Conservation (phyloP, 495 filamentous ascomycete genomes). For the Cercophora scortea region DNA sequence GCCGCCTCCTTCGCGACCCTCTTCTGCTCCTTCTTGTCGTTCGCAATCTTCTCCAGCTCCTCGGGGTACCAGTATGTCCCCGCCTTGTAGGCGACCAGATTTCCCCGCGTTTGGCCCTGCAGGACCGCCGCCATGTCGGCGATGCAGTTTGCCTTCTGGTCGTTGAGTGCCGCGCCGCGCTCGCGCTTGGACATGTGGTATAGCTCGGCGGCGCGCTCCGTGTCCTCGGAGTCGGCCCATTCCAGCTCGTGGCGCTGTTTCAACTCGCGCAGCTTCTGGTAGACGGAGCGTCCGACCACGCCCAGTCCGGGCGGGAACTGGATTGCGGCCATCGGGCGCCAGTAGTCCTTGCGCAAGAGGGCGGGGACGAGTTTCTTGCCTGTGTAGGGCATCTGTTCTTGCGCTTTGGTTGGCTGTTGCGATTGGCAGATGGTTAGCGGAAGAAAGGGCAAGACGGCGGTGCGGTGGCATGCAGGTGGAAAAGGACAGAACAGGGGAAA, state of each 20-base stretch:
- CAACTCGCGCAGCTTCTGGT: constrained; percentile 76
- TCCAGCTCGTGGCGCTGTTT: constrained; percentile 57
- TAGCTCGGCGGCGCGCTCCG: constrained; percentile 32
- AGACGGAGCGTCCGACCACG: constrained; percentile 63
- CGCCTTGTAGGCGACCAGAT: constrained; percentile 20
- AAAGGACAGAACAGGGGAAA: too few species aligned
- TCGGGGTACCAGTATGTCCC: constrained; percentile 3
- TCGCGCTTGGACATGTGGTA: constrained; percentile 39
- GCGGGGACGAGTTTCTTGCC: constrained; percentile 84
- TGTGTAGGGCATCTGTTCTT: constrained; percentile 75
- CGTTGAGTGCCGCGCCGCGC: constrained; percentile 59
- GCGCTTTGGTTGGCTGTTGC: constrained; percentile 52
- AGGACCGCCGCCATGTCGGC: constrained; percentile 83
- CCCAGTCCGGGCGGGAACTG: constrained; percentile 48
- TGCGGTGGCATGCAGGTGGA: too few species aligned
- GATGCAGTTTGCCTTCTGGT: constrained; percentile 82
- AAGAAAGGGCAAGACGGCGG: background rate
- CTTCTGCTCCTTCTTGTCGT: constrained; percentile 12
- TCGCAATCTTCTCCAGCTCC: background rate
- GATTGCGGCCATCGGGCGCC: constrained; percentile 73
- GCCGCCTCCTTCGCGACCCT: constrained; percentile 5
- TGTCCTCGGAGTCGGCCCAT: constrained; percentile 38
- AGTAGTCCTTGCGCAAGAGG: constrained; percentile 81
- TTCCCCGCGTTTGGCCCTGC: constrained; percentile 37
- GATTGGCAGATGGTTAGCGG: background rate